Evolutionary conservation across 2,329 filamentous ascomycete species (phyloP).

Genomic region (Sporothrix luriei): DNA sequence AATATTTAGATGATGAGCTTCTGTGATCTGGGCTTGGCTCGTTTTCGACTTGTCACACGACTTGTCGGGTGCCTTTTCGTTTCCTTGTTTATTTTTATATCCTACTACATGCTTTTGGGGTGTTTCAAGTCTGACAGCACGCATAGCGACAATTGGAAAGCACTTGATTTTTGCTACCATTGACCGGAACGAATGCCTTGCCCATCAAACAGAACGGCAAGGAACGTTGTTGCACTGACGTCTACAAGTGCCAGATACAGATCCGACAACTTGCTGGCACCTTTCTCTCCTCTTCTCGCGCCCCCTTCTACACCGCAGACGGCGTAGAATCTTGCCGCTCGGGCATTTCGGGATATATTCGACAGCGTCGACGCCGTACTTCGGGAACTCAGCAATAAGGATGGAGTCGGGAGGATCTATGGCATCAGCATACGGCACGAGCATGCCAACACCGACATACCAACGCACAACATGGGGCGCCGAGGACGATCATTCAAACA

Average conservation of each 20-base stretch:
- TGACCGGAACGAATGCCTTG: too few species aligned
- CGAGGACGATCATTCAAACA: too few species aligned
- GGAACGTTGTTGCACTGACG: too few species aligned
- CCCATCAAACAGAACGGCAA: too few species aligned
- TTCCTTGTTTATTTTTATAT: constrained; percentile 9
- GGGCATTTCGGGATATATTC: too few species aligned
- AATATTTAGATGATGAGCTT: not conserved
- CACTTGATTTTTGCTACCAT: not conserved
- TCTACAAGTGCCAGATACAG: too few species aligned
- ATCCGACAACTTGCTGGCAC: constrained; percentile 7
- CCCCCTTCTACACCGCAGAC: constrained; percentile 72
- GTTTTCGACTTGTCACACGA: not conserved
- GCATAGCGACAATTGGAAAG: constrained; percentile 16
- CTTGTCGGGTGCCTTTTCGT: not conserved
- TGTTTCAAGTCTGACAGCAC: not conserved
- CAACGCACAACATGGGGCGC: too few species aligned
- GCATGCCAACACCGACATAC: too few species aligned
- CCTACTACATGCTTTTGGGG: not conserved
- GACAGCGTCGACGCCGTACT: too few species aligned
- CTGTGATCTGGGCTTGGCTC: not conserved
- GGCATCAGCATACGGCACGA: too few species aligned
- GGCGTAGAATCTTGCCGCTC: constrained; percentile 72
- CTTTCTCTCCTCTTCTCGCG: constrained; percentile 31
- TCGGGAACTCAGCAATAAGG: too few species aligned
- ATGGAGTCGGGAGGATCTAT: too few species aligned